These are phyloP conservation scores for Ogataea ganodermae DNA, from an alignment of 805 yeast species.

Conservation along the genomic window DNA sequence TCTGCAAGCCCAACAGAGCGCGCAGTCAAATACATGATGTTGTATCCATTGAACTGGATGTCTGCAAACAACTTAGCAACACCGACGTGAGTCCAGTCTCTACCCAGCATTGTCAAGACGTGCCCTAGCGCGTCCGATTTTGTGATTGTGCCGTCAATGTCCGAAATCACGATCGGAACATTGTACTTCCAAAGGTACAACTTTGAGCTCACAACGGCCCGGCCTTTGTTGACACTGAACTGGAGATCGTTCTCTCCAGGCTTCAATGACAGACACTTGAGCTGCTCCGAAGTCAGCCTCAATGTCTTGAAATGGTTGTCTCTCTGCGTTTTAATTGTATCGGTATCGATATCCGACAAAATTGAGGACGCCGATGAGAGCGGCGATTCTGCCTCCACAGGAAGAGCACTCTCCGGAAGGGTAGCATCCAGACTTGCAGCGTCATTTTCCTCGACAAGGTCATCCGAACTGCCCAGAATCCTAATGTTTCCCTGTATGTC, in stretches of 20 bases:
- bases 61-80: slow-evolving; percentile 92
- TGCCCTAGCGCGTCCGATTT: slow-evolving; percentile 98
- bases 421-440: slow-evolving; percentile 15
- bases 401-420: slow-evolving; percentile 3
- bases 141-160: slow-evolving; percentile 97
- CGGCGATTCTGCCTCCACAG: slow-evolving; percentile 19
- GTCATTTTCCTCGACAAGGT: slow-evolving; percentile 22
- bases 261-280: slow-evolving; percentile 68
- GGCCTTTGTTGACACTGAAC: slow-evolving; percentile 82
- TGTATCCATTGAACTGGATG: slow-evolving; percentile 83
- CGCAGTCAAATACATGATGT: slow-evolving; percentile 90
- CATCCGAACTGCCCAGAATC: slow-evolving; percentile 39
- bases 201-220: slow-evolving; percentile 70
- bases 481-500: slow-evolving; percentile 71
- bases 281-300: slow-evolving; percentile 87
- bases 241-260: slow-evolving; percentile 78
- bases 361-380: slow-evolving; percentile 27
- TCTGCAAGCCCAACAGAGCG: slow-evolving; percentile 96
- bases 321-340: slow-evolving; percentile 24
- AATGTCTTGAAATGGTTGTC: slow-evolving; percentile 75
- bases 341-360: slow-evolving; percentile 28
- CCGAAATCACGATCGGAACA: slow-evolving; percentile 92
- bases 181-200: slow-evolving; percentile 81
- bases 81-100: slow-evolving; percentile 98
- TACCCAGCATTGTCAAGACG: slow-evolving; percentile 87